Evolutionary conservation across 75 land plant species (phyloP), one percentile per base, ranked within the genome.

Genomic region (Selaginella tamariscina): DNA sequence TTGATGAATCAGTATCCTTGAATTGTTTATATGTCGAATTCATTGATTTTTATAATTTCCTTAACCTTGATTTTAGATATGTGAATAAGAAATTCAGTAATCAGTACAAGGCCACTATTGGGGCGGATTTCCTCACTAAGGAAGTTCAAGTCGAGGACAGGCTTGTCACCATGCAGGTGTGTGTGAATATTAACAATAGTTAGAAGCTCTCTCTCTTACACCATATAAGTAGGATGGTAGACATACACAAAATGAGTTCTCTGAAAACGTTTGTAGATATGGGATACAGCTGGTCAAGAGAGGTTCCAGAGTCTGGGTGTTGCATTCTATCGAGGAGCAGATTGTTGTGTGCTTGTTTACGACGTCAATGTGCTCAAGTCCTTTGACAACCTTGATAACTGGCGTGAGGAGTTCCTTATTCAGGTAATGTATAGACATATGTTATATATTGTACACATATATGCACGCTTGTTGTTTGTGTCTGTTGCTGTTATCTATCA

Each of bases 81-180:
- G 88, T 84, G 15, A 62, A 79, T 26, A 81, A 81, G 62, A 79
- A 74, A 64, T 86, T 84, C 62, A 76, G 69, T 23, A 78, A 70
- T 56, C 88, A 82, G 33, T 82, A 84, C 68, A 85, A 83, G 56
- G 76, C 88, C 20, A 85, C 88, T 15, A 85, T 85, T 67, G 88
- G 88, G 22, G 88, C 88, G 13, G 88, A 86, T 73, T 86, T 86
- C 76, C 27, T 86, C n/a, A 81, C 86, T 13, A 86, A 86, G 67
- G 88, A 86, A 64, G 66, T 86, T 20, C 76, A 68, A 30, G 70
- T 86, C 69, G 88, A 81, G 71, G 82, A 81, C 72, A 71, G 77
- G 57, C 64, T 81, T 27, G 88, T 83, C 5, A 86, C 88, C 29
- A 69, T 86, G 75, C 88, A 86, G 74, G 87, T 84, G 63, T 31